These are phyloP conservation scores for Cynara cardunculus DNA, from an alignment of 129 eudicot species.

Conservation along the genomic window DNA sequence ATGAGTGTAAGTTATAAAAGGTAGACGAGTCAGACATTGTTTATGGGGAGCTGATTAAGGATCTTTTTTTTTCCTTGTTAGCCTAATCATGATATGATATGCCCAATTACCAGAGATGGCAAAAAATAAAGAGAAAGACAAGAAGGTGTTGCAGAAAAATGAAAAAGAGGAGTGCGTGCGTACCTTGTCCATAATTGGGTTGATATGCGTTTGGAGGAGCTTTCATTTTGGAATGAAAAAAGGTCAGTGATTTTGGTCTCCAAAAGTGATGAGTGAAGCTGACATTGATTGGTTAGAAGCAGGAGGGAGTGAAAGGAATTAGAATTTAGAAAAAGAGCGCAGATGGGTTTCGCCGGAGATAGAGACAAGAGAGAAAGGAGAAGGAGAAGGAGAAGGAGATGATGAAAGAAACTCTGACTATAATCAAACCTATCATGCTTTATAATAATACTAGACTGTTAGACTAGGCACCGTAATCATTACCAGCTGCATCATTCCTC, in stretches of 20 bases:
- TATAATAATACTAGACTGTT: constrained; percentile 8
- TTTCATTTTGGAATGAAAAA: constrained; percentile 40
- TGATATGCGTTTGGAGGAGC: constrained; percentile 67
- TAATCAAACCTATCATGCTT: constrained; percentile 34
- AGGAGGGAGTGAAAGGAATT: not conserved
- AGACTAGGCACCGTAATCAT: not conserved
- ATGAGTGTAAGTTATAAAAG: too few species aligned
- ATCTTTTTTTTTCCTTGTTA: not conserved
- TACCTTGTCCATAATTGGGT: constrained; percentile 64
- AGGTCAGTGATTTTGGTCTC: not conserved
- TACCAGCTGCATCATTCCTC: not conserved
- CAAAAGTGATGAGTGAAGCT: not conserved
- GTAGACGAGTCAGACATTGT: too few species aligned
- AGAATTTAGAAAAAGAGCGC: not conserved
- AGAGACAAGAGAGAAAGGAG: constrained; percentile 21
- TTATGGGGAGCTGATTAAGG: not conserved
- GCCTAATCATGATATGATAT: not conserved
- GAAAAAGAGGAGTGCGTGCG: too few species aligned
- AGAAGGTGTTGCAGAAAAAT: too few species aligned
- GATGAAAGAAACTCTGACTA: constrained; percentile 36
- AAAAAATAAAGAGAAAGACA: not conserved
- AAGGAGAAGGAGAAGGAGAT: not conserved
- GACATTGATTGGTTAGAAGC: not conserved
- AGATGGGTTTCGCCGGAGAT: constrained; percentile 16
- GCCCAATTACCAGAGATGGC: not conserved